Conservation (phyloP, 495 filamentous ascomycete genomes). For the Chaetomium fimeti region DNA sequence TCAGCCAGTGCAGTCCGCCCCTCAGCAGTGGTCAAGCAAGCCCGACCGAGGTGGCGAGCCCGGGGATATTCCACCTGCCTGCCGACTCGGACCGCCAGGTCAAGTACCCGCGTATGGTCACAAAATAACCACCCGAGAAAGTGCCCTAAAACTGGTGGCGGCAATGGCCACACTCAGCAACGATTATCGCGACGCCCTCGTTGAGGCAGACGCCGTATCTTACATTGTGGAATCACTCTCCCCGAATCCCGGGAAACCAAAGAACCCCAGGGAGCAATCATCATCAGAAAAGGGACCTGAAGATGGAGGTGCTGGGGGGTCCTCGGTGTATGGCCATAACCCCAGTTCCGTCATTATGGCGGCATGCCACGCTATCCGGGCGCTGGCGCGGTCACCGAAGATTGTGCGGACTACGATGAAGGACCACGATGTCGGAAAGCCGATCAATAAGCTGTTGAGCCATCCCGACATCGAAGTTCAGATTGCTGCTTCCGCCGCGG, state of each 20-base stretch:
- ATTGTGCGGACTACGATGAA: constrained; percentile 81
- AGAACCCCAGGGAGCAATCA: constrained; percentile 29
- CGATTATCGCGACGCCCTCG: constrained; percentile 76
- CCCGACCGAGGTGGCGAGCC: constrained; percentile 26
- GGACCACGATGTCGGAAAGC: constrained; percentile 76
- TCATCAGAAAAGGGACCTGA: constrained; percentile 23
- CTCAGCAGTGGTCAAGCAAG: constrained; percentile 46
- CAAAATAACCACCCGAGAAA: constrained; percentile 72
- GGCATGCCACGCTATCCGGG: constrained; percentile 74
- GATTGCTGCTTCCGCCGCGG: constrained; percentile 74
- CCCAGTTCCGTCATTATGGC: constrained; percentile 70
- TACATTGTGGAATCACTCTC: constrained; percentile 83
- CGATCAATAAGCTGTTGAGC: constrained; percentile 72
- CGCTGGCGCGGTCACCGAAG: constrained; percentile 78
- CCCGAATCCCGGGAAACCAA: constrained; percentile 49
- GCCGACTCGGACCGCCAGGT: constrained; percentile 59
- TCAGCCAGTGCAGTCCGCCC: constrained; percentile 39
- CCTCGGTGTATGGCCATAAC: constrained; percentile 43
- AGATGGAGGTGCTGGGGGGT: not conserved
- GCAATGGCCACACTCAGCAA: constrained; percentile 78
- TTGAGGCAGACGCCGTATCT: constrained; percentile 73
- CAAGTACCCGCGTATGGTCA: constrained; percentile 65
- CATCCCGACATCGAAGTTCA: constrained; percentile 78
- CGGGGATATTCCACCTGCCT: constrained; percentile 31
- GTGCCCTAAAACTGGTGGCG: constrained; percentile 73